These are phyloP conservation scores for Podochytrium sp. DNA, from an alignment of 192 early-diverging fungal genomes.

Conservation along the genomic window DNA sequence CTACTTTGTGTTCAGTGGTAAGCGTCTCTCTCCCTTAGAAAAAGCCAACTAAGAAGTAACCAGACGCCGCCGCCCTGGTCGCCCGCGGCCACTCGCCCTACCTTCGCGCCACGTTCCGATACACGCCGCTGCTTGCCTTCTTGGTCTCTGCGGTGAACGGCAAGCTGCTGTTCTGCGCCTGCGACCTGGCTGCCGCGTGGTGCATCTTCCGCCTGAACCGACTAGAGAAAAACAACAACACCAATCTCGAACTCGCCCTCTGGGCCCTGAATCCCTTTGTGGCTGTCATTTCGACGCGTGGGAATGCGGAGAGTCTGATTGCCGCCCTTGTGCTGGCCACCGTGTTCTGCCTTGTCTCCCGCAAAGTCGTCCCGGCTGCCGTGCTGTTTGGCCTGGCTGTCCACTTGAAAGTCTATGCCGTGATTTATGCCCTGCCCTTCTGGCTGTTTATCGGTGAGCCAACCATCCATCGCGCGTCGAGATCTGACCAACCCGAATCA, in stretches of 20 bases:
- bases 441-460: constrained; percentile 49
- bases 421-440: constrained; percentile 90
- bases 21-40: background rate
- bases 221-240: background rate
- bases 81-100: constrained; percentile 79
- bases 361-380: constrained; percentile 36
- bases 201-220: constrained; percentile 51
- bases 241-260: constrained; percentile 44
- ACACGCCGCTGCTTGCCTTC: constrained; percentile 94
- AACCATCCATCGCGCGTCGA: too few relatives aligned
- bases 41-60: constrained; percentile 36
- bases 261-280: constrained; percentile 98
- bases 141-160: constrained; percentile 88
- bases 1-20: constrained; percentile 88
- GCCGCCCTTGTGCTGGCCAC: constrained; percentile 76
- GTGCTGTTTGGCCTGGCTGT: constrained; percentile 87
- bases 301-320: constrained; percentile 89
- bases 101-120: constrained; percentile 90
- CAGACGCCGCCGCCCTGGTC: constrained; percentile 85
- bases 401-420: constrained; percentile 97
- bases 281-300: constrained; percentile 93
- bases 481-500: too few relatives aligned
- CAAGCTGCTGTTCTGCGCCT: constrained; percentile 87
- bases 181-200: constrained; percentile 79
- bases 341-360: constrained; percentile 57